Evolutionary conservation across 179 eudicot genomes (phyloP), one percentile per base, ranked within the genome.

Genomic region (Silene coronaria): DNA sequence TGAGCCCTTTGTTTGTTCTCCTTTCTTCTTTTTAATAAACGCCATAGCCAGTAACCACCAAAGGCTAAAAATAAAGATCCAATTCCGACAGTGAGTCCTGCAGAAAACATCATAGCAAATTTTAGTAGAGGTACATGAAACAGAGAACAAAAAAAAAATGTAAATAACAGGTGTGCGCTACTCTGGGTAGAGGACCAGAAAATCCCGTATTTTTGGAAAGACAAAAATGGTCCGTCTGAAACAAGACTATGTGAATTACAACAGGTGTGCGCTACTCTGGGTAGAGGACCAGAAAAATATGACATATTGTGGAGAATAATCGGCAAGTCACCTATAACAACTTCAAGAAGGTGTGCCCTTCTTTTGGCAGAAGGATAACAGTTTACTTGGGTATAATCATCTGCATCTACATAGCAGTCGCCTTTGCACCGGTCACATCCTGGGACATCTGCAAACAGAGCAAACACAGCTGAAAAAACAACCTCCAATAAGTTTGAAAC

Each of bases 31-130:
- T 74, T 77, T 59, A 76, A 38, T 5, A 38, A 38, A 12, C 36
- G 64, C 61, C 67, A 67, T 17, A 76, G 51, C 42, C 70, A 66
- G 14, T 65, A 80, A 69, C 75, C 63, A n/a, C 46, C 75, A 4
- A 68, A 10, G 2, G 64, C 71, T 57, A 58, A 12, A 27, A 76
- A 9, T 12, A 80, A 27, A 11, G 24, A 45, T 12, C 80, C 85
- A 22, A 76, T 0, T 13, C 76, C 79, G 9, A 70, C 22, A 51
- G 72, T 45, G 13, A 61, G 60, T 0, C 78, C 85, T 85, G 77
- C 22, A 73, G n/a, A n/a, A 14, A 12, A 26, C 67, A 36, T 17
- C 38, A 5, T 4, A n/a, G 2, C 21, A 17, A 58, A 27, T 72
- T 23, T 45, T 66, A 66, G 23, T 12, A 16, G 5, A 17, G 69